A percentile compares a stretch with the other conserved stretches of the same genome.
These are phyloP conservation scores for Thamnidium elegans DNA, from an alignment of 192 early-diverging fungal species.

Conservation along the genomic window DNA sequence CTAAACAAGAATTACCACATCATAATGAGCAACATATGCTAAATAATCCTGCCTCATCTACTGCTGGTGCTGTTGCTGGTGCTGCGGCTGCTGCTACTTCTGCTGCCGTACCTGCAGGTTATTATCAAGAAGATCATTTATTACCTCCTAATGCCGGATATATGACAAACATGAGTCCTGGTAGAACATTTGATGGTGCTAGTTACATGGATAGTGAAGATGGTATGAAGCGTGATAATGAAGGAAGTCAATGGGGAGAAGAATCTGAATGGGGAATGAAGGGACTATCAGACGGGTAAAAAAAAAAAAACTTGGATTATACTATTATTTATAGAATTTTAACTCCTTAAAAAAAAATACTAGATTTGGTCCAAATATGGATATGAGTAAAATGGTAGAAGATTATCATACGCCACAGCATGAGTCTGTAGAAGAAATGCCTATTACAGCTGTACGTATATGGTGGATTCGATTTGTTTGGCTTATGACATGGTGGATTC, in stretches of 20 bases:
- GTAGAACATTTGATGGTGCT: conserved; percentile 23
- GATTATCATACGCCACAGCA: conserved; percentile 38
- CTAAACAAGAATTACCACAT: background rate
- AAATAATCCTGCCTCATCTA: background rate
- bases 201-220: conserved; percentile 46
- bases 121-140: conserved; percentile 17
- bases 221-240: conserved; percentile 33
- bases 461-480: conserved; percentile 80
- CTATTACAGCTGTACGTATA: conserved; percentile 48
- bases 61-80: background rate
- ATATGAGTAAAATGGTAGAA: conserved; percentile 44
- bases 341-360: background rate
- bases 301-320: conserved; percentile 12
- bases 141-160: conserved; percentile 10
- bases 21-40: conserved; percentile 15
- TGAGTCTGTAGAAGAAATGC: conserved; percentile 55
- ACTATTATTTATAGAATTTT: conserved; percentile 6
- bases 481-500: conserved; percentile 89
- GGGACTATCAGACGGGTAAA: conserved; percentile 37
- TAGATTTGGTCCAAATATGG: conserved; percentile 41
- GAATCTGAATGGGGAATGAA: conserved; percentile 48
- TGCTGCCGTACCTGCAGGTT: conserved; percentile 2
- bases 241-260: conserved; percentile 43
- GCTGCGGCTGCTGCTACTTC: background rate
- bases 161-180: background rate